These are phyloP conservation scores for Exophiala alcalophila DNA, from an alignment of 2,329 filamentous ascomycete genomes.

Conservation along the genomic window DNA sequence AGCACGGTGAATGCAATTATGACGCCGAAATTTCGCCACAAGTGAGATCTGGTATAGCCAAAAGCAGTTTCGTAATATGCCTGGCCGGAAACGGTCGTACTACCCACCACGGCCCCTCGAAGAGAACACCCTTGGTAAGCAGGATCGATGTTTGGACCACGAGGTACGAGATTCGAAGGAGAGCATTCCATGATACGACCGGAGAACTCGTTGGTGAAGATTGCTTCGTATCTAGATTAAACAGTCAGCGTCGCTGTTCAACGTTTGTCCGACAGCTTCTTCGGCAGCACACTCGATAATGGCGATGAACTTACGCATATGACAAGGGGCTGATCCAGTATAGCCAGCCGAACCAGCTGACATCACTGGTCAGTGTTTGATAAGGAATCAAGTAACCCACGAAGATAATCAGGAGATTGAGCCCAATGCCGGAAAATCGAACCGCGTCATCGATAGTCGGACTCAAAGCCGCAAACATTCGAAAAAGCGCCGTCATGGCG, in stretches of 20 bases:
- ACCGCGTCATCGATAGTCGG: slow-evolving; percentile 65
- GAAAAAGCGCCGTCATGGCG: slow-evolving; percentile 61
- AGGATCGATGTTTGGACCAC: slow-evolving; percentile 54
- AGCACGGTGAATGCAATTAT: slow-evolving; percentile 71
- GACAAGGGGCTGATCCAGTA: slow-evolving; percentile 54
- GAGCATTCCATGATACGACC: slow-evolving; percentile 58
- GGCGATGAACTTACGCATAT: too few relatives aligned
- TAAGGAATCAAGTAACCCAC: slow-evolving; percentile 68
- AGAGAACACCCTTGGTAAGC: slow-evolving; percentile 62
- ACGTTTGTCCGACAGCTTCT: too few relatives aligned
- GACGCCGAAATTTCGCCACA: slow-evolving; percentile 74
- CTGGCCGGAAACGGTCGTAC: slow-evolving; percentile 51
- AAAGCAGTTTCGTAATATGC: slow-evolving; percentile 56
- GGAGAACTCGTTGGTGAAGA: slow-evolving; percentile 65
- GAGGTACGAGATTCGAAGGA: slow-evolving; percentile 58
- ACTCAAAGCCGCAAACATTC: slow-evolving; percentile 63
- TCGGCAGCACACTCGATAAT: too few relatives aligned
- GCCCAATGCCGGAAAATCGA: slow-evolving; percentile 59
- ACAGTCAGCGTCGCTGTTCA: too few relatives aligned
- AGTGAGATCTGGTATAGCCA: slow-evolving; percentile 50
- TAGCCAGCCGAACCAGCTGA: slow-evolving; percentile 66
- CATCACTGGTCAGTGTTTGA: slow-evolving; percentile 54
- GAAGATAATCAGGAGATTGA: slow-evolving; percentile 63
- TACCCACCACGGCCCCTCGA: slow-evolving; percentile 55
- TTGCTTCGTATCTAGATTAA: slow-evolving; percentile 69